A percentile compares a stretch with the other conserved stretches of the same genome.
Conservation (phyloP, 495 filamentous ascomycete species). For the Sphaerosporella brunnea region DNA sequence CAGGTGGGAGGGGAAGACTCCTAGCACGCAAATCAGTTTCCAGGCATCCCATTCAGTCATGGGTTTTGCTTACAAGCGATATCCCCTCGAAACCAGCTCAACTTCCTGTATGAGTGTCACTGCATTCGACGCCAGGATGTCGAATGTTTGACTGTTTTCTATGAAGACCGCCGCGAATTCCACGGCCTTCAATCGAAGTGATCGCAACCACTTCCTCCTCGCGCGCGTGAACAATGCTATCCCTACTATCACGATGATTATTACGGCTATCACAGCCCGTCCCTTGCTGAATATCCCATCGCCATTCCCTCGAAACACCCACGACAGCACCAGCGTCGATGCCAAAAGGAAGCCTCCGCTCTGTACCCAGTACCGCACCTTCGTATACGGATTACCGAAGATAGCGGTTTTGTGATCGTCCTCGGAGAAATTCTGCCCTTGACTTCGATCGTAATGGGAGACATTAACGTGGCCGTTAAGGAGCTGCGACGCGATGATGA, state of each 20-base stretch:
- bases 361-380: constrained; percentile 23
- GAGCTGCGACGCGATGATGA: constrained; percentile 85
- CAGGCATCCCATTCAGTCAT: neutral
- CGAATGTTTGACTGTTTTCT: constrained; percentile 60
- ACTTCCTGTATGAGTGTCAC: constrained; percentile 88
- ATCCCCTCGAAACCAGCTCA: constrained; percentile 84
- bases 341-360: constrained; percentile 23
- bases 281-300: constrained; percentile 29
- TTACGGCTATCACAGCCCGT: constrained; percentile 17
- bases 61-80: constrained; percentile 50
- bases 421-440: constrained; percentile 18
- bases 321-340: constrained; percentile 19
- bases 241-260: constrained; percentile 33
- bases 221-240: constrained; percentile 47
- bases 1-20: constrained; percentile 69
- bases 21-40: constrained; percentile 28
- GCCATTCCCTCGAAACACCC: constrained; percentile 20
- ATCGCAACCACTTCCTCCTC: constrained; percentile 69
- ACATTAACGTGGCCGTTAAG: constrained; percentile 48
- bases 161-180: constrained; percentile 57
- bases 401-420: constrained; percentile 34
- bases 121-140: constrained; percentile 59
- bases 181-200: constrained; percentile 58
- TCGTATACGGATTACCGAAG: constrained; percentile 26
- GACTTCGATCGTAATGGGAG: constrained; percentile 25